Evolutionary conservation across 441 rosid species (phyloP), one percentile per base, ranked within the genome.

Genomic region (Cnidoscolus chayamansa): DNA sequence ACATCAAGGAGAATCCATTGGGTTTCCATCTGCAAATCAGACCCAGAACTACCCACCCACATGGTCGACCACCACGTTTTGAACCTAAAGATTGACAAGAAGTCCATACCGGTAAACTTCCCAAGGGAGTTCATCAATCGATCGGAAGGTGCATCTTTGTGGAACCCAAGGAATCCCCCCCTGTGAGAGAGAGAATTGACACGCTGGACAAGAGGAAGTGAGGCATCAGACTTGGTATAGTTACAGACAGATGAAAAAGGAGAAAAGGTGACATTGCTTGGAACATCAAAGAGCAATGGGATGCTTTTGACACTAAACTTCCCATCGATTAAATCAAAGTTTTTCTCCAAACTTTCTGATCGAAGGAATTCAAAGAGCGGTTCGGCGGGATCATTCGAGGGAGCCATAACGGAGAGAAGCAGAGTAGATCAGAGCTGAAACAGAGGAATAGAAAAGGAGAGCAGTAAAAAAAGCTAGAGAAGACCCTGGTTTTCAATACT

Each of bases 21-120:
- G 45, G 97, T 86, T 81, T 90, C 98, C 71, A 77, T 80, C 68
- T 88, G 93, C 78, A 93, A 80, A 78, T 89, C 93, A 59, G 93
- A 87, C 72, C 95, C 98, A 12, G 90, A 86, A 56, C 50, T 82
- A 4, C 97, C 93, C 9, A 86, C 81, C 98, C 97, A 90, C 77
- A 86, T 82, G 12, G 95, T 90, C 0, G 93, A 86, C 92, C 95
- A 90, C 93, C 98, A 92, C 37, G 89, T 89, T 72, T 90, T 92
- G 81, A 90, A 92, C 72, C 95, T 78, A 67, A 92, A 90, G 32
- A 88, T 10, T 67, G 93, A 85, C 31, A 88, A 20, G 47, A 89
- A 90, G 0, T 89, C 83, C 74, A 90, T 75, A 31, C 81, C 79
- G 0, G 63, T 77, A 77, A 90, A 87, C 71, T 78, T 86, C 2